Conservation (phyloP, 768 basidiomycete genomes). For the Amanita subjunquillea region DNA sequence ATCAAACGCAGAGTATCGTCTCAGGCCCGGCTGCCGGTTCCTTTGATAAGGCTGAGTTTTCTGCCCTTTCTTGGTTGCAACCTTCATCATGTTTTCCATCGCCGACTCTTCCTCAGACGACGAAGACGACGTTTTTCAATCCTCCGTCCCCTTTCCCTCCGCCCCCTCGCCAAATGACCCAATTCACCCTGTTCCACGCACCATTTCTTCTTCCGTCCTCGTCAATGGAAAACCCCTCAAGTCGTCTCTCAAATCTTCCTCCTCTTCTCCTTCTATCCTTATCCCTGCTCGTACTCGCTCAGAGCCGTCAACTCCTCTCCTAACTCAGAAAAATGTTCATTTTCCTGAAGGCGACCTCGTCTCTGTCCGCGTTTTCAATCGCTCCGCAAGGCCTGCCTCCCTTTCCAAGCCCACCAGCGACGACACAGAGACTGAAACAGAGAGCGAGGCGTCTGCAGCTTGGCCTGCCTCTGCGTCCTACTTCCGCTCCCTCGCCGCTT, state of each 20-base stretch:
- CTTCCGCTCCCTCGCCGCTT: neutral
- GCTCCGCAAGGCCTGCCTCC: constrained; percentile 60
- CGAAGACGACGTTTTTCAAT: constrained; percentile 10
- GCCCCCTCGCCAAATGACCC: constrained; percentile 9
- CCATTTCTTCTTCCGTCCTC: constrained; percentile 32
- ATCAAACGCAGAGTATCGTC: too few species aligned
- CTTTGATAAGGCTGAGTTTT: neutral
- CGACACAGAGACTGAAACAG: constrained; percentile 37
- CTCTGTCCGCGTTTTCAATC: constrained; percentile 51
- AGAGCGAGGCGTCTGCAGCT: constrained; percentile 15
- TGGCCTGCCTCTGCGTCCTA: constrained; percentile 1
- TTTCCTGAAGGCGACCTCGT: constrained; percentile 67
- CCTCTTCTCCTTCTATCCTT: constrained; percentile 37
- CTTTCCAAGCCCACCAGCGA: constrained; percentile 28
- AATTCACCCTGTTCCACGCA: constrained; percentile 21
- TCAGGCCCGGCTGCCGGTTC: neutral
- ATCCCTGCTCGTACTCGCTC: constrained; percentile 33
- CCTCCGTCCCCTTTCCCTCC: constrained; percentile 13
- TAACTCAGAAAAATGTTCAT: constrained; percentile 68
- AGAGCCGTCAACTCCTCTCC: constrained; percentile 47
- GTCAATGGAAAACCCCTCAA: constrained; percentile 83
- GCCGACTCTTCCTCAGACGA: constrained; percentile 1
- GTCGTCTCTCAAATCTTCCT: constrained; percentile 64
- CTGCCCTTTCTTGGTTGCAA: neutral
- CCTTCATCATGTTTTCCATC: neutral